Base-by-base conservation (phyloP, 371 early-diverging fungal species). In the Rhizopus arrhizus region DNA sequence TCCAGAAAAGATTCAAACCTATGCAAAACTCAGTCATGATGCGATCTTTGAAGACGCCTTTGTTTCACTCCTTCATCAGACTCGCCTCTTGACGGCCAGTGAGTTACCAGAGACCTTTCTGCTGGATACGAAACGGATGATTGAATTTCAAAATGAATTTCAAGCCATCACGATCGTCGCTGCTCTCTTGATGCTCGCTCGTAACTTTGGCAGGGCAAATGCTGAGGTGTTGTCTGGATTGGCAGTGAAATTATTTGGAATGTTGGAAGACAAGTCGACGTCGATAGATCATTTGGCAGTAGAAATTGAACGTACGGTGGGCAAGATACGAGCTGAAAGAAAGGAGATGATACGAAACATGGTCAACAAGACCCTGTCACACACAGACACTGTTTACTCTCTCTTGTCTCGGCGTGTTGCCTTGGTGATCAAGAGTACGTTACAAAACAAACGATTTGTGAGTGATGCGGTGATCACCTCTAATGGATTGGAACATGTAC, bases 351-450 rank as follows among this genome's bases (percentile, higher is more conserved):
- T 91, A 16, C 73, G 75, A 34, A 72, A 67, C 56, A 90, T 91
- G 91, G 88, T 91, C 10, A 80, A 80, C 40, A 91, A 89, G 73
- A 90, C 89, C 1, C 69, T 93, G 2, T 82, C 83, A 13, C 81
- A 84, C 56, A 73, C 72, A 8, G 91, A 93, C 60, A 81, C 89
- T 3, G 82, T 93, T 6, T 91, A 85, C 61, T 69, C 77, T 0
- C 64, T 93, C 10, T 65, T 93, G 15, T 73, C 78, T 22, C 81
- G 91, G 5, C 80, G 91, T 12, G 69, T 90, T 4, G 81, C 76
- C 36, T 61, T 74, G 0, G 69, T 78, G 8, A 66, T 90, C 22
- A 79, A 82, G 35, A 58, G 69, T 28, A 83, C 83, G 13, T 65
- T 93, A 12, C 79, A 77, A 10, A 73, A 69, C 34, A 85, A 85